These are phyloP conservation scores for Talaromyces sp. DNA, from an alignment of 2,329 filamentous ascomycete species.

Conservation along the genomic window DNA sequence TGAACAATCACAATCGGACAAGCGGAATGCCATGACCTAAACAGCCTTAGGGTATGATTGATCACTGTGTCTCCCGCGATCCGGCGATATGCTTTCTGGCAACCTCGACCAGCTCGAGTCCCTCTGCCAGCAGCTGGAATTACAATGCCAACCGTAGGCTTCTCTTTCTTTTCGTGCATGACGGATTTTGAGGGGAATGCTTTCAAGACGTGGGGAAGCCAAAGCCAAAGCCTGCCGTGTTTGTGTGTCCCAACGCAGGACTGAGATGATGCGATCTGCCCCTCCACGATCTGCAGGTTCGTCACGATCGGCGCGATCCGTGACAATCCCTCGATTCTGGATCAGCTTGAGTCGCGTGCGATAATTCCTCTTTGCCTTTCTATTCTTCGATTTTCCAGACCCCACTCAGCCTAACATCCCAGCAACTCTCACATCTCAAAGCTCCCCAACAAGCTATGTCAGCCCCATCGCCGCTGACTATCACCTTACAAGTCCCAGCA, in stretches of 20 bases:
- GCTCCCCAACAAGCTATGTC: not conserved
- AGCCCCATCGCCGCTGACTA: not conserved
- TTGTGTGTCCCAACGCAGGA: not conserved
- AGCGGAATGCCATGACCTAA: conserved; percentile 5
- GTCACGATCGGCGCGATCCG: conserved; percentile 6
- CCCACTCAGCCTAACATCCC: no score
- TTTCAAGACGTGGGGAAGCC: not conserved
- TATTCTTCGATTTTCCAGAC: no score
- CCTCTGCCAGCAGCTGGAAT: conserved; percentile 13
- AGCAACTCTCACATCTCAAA: no score
- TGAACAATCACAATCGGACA: conserved; percentile 10
- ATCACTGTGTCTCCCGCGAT: conserved; percentile 10
- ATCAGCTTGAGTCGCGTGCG: conserved; percentile 3
- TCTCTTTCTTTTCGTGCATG: not conserved
- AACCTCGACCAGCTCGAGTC: conserved; percentile 9
- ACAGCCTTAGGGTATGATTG: conserved; percentile 10
- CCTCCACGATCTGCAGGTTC: conserved; percentile 6
- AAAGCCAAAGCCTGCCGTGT: no score
- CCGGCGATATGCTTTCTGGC: conserved; percentile 13
- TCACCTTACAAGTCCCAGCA: conserved; percentile 11
- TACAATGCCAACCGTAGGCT: conserved; percentile 3
- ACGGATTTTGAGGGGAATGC: not conserved
- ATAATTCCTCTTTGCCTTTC: conserved; percentile 2
- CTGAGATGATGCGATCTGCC: conserved; percentile 4
- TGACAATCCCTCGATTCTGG: not conserved